Percentiles rank a stretch among this genome's conserved stretches.
Conservation (phyloP, 257 asterid species). For the Mentha longifolia region DNA sequence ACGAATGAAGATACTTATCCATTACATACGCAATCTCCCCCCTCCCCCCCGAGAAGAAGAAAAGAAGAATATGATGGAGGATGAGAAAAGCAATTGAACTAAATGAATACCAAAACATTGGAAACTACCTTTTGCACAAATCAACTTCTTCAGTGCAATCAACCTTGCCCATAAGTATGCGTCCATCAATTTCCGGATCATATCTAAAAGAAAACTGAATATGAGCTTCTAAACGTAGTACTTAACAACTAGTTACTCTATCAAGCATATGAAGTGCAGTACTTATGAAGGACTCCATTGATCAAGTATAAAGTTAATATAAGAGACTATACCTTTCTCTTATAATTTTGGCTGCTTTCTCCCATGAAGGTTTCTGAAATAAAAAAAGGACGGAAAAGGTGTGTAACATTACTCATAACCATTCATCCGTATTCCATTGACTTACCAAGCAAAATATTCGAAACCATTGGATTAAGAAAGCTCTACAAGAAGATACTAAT, state of each 20-base stretch:
- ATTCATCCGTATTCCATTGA: slow-evolving; percentile 18
- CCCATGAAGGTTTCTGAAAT: slow-evolving; percentile 97
- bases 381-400: slow-evolving; percentile 27
- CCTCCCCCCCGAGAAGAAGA: neutral
- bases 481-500: slow-evolving; percentile 24
- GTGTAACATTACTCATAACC: slow-evolving; percentile 27
- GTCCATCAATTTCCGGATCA: slow-evolving; percentile 88
- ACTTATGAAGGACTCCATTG: slow-evolving; percentile 13
- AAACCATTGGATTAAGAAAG: slow-evolving; percentile 23
- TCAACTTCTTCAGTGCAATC: slow-evolving; percentile 88
- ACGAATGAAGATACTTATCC: neutral
- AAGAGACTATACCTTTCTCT: slow-evolving; percentile 66
- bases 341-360: slow-evolving; percentile 88
- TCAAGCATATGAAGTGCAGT: slow-evolving; percentile 26
- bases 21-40: neutral
- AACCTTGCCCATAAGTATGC: slow-evolving; percentile 83
- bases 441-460: slow-evolving; percentile 12
- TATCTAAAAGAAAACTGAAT: slow-evolving; percentile 47
- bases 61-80: neutral
- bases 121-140: slow-evolving; percentile 76
- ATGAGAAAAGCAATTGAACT: neutral
- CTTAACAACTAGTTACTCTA: slow-evolving; percentile 29
- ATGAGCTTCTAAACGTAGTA: slow-evolving; percentile 36
- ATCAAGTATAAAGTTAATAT: slow-evolving; percentile 29
- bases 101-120: neutral